phyloP scores from a whole-genome alignment of 805 yeast species.

The Candida anglica region DNA sequence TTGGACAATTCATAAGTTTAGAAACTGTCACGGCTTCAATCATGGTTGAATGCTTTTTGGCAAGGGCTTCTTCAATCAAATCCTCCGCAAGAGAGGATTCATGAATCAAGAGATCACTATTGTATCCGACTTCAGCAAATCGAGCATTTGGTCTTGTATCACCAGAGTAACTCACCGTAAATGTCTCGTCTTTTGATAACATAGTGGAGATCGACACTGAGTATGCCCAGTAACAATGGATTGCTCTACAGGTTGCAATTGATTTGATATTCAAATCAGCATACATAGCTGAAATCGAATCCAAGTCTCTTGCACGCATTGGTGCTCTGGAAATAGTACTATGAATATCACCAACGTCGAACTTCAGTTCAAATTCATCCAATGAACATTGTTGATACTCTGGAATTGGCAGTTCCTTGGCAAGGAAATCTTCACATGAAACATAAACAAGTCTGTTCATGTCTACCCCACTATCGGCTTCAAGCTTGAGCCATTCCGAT shows the following conservation, averaged over 20 bases:
- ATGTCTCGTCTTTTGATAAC: slow-evolving; percentile 35
- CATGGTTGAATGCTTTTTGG: slow-evolving; percentile 83
- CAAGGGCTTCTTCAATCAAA: slow-evolving; percentile 68
- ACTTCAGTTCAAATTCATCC: slow-evolving; percentile 29
- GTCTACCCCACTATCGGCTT: slow-evolving; percentile 28
- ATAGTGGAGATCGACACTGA: slow-evolving; percentile 51
- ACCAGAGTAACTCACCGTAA: slow-evolving; percentile 86
- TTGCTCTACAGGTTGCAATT: slow-evolving; percentile 67
- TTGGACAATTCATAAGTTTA: slow-evolving; percentile 64
- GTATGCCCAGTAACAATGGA: slow-evolving; percentile 83
- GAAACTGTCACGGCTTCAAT: slow-evolving; percentile 79
- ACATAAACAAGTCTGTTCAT: slow-evolving; percentile 45
- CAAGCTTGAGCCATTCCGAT: slow-evolving; percentile 61
- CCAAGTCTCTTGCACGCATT: slow-evolving; percentile 22
- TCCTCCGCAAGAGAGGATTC: slow-evolving; percentile 91
- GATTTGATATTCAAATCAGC: slow-evolving; percentile 38
- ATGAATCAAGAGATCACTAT: slow-evolving; percentile 76
- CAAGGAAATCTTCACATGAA: slow-evolving; percentile 57
- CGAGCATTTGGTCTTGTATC: slow-evolving; percentile 81
- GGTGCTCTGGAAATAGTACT: slow-evolving; percentile 15
- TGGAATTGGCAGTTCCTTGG: slow-evolving; percentile 20
- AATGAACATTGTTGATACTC: slow-evolving; percentile 24
- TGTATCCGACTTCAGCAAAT: slow-evolving; percentile 63
- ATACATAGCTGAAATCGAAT: slow-evolving; percentile 30
- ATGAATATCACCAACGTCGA: slow-evolving; percentile 7